Evolutionary conservation across 805 yeast genomes (phyloP).

Genomic region (Isabelozyma pseudorhagii): DNA sequence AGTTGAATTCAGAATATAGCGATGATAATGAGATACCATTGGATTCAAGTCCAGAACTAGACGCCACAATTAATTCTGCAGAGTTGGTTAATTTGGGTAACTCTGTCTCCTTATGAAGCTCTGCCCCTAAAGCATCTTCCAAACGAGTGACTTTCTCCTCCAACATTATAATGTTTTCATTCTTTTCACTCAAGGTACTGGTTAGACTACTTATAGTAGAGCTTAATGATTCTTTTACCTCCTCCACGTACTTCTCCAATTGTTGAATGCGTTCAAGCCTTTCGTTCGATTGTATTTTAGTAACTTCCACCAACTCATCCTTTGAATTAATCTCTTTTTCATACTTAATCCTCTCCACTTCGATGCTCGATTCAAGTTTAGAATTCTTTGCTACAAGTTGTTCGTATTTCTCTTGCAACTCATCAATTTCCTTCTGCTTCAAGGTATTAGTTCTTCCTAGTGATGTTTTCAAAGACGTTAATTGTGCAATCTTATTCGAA

Average conservation of each 20-base stretch:
- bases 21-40: conserved; percentile 62
- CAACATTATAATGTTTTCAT: conserved; percentile 28
- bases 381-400: conserved; percentile 14
- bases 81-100: conserved; percentile 51
- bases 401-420: conserved; percentile 42
- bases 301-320: conserved; percentile 55
- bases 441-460: conserved; percentile 31
- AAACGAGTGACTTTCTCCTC: conserved; percentile 37
- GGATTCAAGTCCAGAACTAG: conserved; percentile 22
- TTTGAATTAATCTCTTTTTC: conserved; percentile 45
- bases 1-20: conserved; percentile 60
- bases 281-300: conserved; percentile 52
- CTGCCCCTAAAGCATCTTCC: conserved; percentile 39
- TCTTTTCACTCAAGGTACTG: conserved; percentile 27
- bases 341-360: conserved; percentile 47
- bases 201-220: conserved; percentile 32
- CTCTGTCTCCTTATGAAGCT: conserved; percentile 35
- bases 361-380: conserved; percentile 20
- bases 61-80: conserved; percentile 47
- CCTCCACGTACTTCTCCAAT: conserved; percentile 48
- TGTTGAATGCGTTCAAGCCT: conserved; percentile 49
- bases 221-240: conserved; percentile 36
- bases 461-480: conserved; percentile 21
- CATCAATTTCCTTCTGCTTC: conserved; percentile 44
- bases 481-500: conserved; percentile 24